Conservation (phyloP, 345 rosid genomes). For the Gossypium ekmanianum region DNA sequence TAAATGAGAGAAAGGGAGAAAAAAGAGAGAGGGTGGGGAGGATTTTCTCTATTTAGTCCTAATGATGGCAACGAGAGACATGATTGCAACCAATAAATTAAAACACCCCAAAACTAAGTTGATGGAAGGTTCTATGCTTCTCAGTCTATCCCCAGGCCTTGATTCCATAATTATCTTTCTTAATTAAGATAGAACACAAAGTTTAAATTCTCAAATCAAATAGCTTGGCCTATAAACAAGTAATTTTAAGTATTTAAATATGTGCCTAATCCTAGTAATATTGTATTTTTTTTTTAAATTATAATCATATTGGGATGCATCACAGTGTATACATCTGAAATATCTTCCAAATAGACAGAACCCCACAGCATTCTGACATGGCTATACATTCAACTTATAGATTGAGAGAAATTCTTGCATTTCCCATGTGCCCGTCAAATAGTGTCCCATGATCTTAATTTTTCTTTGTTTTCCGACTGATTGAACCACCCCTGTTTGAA, state of each 20-base stretch:
- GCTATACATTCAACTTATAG: conserved; percentile 5
- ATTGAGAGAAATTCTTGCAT: neutral
- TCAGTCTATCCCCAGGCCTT: neutral
- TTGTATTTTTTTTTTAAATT: neutral
- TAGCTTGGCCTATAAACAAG: neutral
- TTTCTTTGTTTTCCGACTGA: neutral
- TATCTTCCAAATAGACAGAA: neutral
- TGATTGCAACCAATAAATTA: conserved; percentile 25
- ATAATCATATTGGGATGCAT: neutral
- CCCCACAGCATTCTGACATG: conserved; percentile 10
- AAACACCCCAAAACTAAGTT: neutral
- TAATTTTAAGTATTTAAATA: neutral
- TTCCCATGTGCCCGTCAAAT: conserved; percentile 1
- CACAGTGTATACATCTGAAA: neutral
- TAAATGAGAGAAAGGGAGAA: conserved; percentile 11
- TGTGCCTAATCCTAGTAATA: neutral
- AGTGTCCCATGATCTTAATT: neutral
- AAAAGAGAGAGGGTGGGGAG: neutral
- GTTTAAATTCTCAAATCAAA: neutral
- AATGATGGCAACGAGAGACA: conserved; percentile 45
- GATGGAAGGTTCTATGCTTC: conserved; percentile 27
- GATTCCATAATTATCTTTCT: neutral
- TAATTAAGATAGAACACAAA: neutral
- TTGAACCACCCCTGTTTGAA: neutral
- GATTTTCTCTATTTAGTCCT: conserved; percentile 24